Evolutionary conservation across 2,329 filamentous ascomycete genomes (phyloP).

Genomic region (Phymatotrichopsis omnivora): DNA sequence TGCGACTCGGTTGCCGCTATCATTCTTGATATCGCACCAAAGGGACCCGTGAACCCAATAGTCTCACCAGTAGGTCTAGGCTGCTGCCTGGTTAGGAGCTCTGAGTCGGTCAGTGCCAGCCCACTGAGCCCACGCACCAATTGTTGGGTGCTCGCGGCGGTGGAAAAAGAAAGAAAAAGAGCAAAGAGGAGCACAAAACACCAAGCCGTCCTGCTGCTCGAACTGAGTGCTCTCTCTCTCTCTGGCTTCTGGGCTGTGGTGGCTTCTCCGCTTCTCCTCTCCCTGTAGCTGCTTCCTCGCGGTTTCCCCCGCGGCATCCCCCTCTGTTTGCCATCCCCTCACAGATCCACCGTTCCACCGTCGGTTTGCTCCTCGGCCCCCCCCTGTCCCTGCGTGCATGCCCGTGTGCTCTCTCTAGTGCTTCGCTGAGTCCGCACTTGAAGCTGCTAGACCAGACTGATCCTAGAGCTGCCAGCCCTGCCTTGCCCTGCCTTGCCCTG

Average conservation of each 20-base stretch:
- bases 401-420: background rate
- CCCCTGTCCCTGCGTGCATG: slow-evolving; percentile 19
- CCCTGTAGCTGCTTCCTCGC: slow-evolving; percentile 16
- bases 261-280: slow-evolving; percentile 3
- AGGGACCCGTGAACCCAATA: slow-evolving; percentile 25
- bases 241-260: background rate
- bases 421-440: no score
- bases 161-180: no score
- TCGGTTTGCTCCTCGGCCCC: no score
- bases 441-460: no score
- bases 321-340: slow-evolving; percentile 24
- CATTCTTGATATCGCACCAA: slow-evolving; percentile 18
- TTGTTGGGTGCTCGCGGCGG: no score
- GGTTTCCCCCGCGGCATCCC: slow-evolving; percentile 19
- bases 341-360: slow-evolving; percentile 21
- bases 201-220: slow-evolving; percentile 26
- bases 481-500: no score
- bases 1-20: slow-evolving; percentile 24
- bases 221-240: no score
- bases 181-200: slow-evolving; percentile 7
- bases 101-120: no score
- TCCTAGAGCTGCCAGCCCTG: no score
- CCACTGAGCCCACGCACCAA: no score
- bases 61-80: no score
- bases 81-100: no score